Conservation (phyloP, 2,329 filamentous ascomycete species). For the Aspergillus versicolor region DNA sequence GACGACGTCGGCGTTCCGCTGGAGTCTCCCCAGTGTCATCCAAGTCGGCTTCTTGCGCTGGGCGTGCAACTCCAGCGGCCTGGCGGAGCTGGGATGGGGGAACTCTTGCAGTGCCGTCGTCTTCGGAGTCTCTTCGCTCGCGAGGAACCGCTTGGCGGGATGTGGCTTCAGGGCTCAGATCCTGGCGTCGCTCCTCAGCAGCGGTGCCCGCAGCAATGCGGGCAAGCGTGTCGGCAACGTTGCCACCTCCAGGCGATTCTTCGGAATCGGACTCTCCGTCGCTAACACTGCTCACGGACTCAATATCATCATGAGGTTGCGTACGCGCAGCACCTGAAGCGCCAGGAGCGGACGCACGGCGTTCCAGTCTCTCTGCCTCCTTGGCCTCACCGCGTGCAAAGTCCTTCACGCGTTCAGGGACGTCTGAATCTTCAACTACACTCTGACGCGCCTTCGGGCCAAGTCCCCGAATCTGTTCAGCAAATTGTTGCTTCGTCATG, state of each 20-base stretch:
- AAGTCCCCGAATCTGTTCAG: constrained; percentile 60
- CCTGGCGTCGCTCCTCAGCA: constrained; percentile 40
- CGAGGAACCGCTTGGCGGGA: constrained; percentile 19
- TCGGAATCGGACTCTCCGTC: constrained; percentile 25
- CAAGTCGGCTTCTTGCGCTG: constrained; percentile 24
- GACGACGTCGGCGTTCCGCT: constrained; percentile 47
- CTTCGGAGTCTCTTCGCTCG: constrained; percentile 39
- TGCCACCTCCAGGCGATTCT: constrained; percentile 27
- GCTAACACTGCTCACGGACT: constrained; percentile 26
- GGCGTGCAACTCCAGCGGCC: constrained; percentile 29
- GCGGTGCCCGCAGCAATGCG: constrained; percentile 36
- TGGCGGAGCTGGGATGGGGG: constrained; percentile 37
- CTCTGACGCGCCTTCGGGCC: constrained; percentile 58
- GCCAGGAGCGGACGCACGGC: constrained; percentile 22
- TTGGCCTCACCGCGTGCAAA: constrained; percentile 34
- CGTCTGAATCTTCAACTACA: constrained; percentile 43
- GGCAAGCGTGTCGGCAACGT: constrained; percentile 40
- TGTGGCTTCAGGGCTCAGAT: constrained; percentile 29
- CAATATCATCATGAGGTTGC: constrained; percentile 19
- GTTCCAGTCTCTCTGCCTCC: constrained; percentile 26
- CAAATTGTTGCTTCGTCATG: constrained; percentile 66
- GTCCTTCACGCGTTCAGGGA: constrained; percentile 39
- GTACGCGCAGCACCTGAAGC: constrained; percentile 12
- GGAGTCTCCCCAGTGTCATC: constrained; percentile 46
- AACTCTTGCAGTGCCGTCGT: constrained; percentile 44